phyloP scores from a whole-genome alignment of 2,329 filamentous ascomycete species.

The Alternaria sp. region DNA sequence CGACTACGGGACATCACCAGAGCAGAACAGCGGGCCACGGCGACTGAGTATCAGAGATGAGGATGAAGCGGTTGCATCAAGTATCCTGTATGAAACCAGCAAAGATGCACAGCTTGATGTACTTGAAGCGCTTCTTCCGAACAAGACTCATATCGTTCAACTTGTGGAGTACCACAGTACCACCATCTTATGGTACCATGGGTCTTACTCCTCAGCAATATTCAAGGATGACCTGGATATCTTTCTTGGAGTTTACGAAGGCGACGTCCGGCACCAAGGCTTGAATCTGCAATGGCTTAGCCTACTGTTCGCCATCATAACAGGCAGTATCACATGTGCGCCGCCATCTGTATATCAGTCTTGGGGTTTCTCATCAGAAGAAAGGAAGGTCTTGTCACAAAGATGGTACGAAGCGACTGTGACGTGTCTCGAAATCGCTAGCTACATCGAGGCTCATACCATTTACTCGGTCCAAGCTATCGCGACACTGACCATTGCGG shows the following conservation, averaged over 20 bases:
- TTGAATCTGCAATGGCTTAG: conserved; percentile 54
- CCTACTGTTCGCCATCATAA: conserved; percentile 52
- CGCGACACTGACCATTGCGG: conserved; percentile 53
- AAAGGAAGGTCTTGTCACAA: conserved; percentile 48
- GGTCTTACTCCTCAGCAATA: conserved; percentile 40
- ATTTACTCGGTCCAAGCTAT: conserved; percentile 55
- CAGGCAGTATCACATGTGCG: conserved; percentile 51
- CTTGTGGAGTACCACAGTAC: conserved; percentile 47
- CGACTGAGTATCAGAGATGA: neutral
- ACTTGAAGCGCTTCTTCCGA: conserved; percentile 42
- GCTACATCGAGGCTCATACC: conserved; percentile 50
- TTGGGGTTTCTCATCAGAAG: conserved; percentile 52
- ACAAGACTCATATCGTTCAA: conserved; percentile 4
- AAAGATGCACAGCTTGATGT: conserved; percentile 30
- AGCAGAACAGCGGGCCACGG: conserved; percentile 20
- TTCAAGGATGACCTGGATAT: conserved; percentile 2
- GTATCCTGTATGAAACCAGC: conserved; percentile 5
- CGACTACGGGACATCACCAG: conserved; percentile 15
- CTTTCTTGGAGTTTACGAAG: conserved; percentile 36
- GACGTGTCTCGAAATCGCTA: conserved; percentile 51
- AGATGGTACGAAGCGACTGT: conserved; percentile 54
- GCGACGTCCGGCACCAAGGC: conserved; percentile 39
- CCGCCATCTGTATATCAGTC: conserved; percentile 28
- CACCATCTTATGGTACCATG: conserved; percentile 49
- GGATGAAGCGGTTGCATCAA: neutral